Evolutionary conservation across 768 basidiomycete genomes (phyloP).

Genomic region (Trametopsis cervina): DNA sequence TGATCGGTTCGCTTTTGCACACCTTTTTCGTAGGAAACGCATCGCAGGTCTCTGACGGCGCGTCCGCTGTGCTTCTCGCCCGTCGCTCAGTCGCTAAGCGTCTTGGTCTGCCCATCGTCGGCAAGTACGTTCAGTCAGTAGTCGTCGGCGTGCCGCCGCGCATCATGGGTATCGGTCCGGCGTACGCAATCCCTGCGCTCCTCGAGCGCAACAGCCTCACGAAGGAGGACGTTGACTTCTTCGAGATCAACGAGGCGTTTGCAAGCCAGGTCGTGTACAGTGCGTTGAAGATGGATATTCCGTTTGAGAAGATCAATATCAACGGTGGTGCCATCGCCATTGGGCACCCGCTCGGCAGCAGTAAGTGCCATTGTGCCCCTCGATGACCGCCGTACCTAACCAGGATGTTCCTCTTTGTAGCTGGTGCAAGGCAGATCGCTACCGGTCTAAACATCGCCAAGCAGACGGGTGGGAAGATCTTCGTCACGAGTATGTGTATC

Average conservation of each 20-base stretch:
- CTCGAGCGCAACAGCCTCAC: slow-evolving; percentile 61
- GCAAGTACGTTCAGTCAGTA: slow-evolving; percentile 71
- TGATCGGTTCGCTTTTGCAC: not conserved
- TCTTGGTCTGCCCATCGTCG: slow-evolving; percentile 80
- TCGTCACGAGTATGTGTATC: slow-evolving; percentile 90
- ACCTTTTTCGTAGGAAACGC: slow-evolving; percentile 50
- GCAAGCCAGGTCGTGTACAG: slow-evolving; percentile 76
- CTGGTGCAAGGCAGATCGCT: slow-evolving; percentile 82
- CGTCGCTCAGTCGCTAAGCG: slow-evolving; percentile 74
- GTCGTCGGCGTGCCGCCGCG: slow-evolving; percentile 78
- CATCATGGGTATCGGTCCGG: slow-evolving; percentile 91
- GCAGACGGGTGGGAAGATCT: slow-evolving; percentile 67
- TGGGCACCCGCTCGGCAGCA: slow-evolving; percentile 84
- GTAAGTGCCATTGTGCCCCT: slow-evolving; percentile 34
- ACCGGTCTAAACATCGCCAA: slow-evolving; percentile 80
- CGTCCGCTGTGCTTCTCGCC: slow-evolving; percentile 81
- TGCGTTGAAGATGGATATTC: slow-evolving; percentile 61
- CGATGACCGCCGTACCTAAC: not conserved
- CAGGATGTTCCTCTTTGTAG: slow-evolving; percentile 23
- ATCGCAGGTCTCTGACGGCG: slow-evolving; percentile 88
- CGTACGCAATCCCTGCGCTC: slow-evolving; percentile 75
- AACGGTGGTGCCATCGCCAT: slow-evolving; percentile 87
- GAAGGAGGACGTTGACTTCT: slow-evolving; percentile 78
- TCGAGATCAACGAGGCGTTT: slow-evolving; percentile 90
- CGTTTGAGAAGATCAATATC: slow-evolving; percentile 75